These are phyloP conservation scores for Blastosporella zonata DNA, from an alignment of 1,284 basidiomycete species.

Conservation along the genomic window DNA sequence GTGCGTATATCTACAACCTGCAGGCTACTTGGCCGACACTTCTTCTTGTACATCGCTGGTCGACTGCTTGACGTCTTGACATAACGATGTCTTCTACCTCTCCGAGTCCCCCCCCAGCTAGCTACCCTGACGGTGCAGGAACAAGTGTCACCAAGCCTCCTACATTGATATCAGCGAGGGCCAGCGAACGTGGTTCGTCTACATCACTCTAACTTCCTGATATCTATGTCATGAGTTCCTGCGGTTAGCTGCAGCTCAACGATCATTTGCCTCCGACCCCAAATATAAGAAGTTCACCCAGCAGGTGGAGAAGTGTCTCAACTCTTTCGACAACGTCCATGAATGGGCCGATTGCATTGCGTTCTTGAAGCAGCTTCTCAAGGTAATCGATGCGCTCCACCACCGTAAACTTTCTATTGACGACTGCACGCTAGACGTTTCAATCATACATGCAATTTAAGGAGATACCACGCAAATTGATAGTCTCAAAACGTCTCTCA, in stretches of 20 bases:
- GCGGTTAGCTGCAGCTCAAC: slow-evolving; percentile 39
- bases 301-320: slow-evolving; percentile 89
- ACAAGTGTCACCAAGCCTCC: slow-evolving; percentile 34
- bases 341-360: slow-evolving; percentile 99
- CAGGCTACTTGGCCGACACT: slow-evolving; percentile 10
- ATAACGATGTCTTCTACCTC: slow-evolving; percentile 26
- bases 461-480: slow-evolving; percentile 92
- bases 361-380: slow-evolving; percentile 92
- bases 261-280: slow-evolving; percentile 72
- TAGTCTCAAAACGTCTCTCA: slow-evolving; percentile 92
- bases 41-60: slow-evolving; percentile 11
- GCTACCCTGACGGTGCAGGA: slow-evolving; percentile 30
- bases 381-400: slow-evolving; percentile 49
- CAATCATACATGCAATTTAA: slow-evolving; percentile 91
- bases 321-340: slow-evolving; percentile 93
- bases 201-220: slow-evolving; percentile 5
- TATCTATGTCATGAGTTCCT: background rate
- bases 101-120: slow-evolving; percentile 24
- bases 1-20: background rate
- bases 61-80: slow-evolving; percentile 9
- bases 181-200: slow-evolving; percentile 48
- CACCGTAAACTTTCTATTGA: slow-evolving; percentile 1
- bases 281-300: slow-evolving; percentile 95
- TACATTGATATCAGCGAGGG: slow-evolving; percentile 35
- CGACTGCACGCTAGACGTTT: slow-evolving; percentile 61